Conservation (phyloP, 306 rosid genomes). For the Datisca glomerata region DNA sequence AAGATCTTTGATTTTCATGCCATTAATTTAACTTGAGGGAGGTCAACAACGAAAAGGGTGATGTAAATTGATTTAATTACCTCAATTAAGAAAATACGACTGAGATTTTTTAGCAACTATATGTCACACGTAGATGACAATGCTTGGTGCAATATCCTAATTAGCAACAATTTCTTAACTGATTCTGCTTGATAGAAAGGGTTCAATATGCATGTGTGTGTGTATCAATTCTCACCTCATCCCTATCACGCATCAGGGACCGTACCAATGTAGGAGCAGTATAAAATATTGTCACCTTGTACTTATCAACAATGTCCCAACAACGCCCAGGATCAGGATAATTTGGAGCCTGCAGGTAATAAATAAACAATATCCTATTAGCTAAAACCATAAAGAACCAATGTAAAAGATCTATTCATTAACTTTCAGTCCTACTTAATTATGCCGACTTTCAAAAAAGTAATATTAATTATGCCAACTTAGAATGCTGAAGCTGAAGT, state of each 20-base stretch:
- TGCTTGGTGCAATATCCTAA: background rate
- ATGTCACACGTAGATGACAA: background rate
- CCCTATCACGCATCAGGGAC: constrained; percentile 95
- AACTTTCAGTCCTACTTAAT: background rate
- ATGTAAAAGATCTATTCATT: background rate
- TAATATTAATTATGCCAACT: too few relatives aligned
- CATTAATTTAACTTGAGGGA: background rate
- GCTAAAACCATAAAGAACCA: constrained; percentile 2
- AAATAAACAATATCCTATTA: constrained; percentile 1
- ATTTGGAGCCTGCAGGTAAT: constrained; percentile 71
- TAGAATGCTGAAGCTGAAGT: too few relatives aligned
- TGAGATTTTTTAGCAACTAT: background rate
- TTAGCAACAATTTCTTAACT: background rate
- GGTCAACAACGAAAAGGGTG: too few relatives aligned
- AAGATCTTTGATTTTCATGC: background rate
- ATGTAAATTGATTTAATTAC: background rate
- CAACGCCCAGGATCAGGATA: constrained; percentile 90
- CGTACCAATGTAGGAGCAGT: constrained; percentile 99
- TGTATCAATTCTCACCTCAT: constrained; percentile 37
- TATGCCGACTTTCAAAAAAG: constrained; percentile 6
- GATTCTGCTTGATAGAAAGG: too few relatives aligned
- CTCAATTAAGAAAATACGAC: background rate
- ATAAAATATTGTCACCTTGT: constrained; percentile 79
- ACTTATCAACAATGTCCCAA: constrained; percentile 98
- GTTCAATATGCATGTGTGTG: too few relatives aligned